These are phyloP conservation scores for Phytopythium montanum DNA, from an alignment of 352 stramenopile species.

Conservation along the genomic window DNA sequence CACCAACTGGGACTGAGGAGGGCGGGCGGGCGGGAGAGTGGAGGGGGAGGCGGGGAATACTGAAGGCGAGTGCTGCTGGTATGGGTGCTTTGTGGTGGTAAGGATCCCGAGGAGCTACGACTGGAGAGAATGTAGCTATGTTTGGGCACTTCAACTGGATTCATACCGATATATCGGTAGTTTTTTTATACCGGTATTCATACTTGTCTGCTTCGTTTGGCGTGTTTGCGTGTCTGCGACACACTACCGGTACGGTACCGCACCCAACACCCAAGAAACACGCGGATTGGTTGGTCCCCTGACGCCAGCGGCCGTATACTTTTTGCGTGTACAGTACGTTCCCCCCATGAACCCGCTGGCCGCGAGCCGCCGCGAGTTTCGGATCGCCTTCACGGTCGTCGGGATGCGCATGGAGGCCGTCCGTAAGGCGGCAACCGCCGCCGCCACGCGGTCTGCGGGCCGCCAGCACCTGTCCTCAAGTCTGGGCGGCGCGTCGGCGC, in stretches of 20 bases:
- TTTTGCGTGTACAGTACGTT: neutral
- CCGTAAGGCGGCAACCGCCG: constrained; percentile 33
- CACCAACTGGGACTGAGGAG: no score
- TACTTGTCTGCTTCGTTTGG: no score
- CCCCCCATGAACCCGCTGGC: constrained; percentile 6
- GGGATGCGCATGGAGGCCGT: constrained; percentile 56
- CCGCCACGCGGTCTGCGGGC: constrained; percentile 14
- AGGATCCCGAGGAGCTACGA: no score
- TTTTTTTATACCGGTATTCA: no score
- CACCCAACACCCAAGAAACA: constrained; percentile 2
- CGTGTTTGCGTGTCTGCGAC: no score
- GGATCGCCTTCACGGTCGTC: constrained; percentile 8
- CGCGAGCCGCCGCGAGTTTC: constrained; percentile 20
- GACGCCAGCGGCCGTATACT: constrained; percentile 5
- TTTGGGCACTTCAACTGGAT: no score
- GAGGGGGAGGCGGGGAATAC: no score
- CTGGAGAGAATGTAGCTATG: no score
- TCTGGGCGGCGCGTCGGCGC: constrained; percentile 20
- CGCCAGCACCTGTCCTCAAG: neutral
- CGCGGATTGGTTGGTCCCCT: constrained; percentile 1
- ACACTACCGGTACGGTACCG: neutral
- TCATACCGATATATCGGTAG: no score
- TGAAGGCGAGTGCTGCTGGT: no score
- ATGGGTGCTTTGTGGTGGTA: no score
- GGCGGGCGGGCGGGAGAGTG: no score